Conservation (phyloP, 257 asterid species). For the Plantago ovata region DNA sequence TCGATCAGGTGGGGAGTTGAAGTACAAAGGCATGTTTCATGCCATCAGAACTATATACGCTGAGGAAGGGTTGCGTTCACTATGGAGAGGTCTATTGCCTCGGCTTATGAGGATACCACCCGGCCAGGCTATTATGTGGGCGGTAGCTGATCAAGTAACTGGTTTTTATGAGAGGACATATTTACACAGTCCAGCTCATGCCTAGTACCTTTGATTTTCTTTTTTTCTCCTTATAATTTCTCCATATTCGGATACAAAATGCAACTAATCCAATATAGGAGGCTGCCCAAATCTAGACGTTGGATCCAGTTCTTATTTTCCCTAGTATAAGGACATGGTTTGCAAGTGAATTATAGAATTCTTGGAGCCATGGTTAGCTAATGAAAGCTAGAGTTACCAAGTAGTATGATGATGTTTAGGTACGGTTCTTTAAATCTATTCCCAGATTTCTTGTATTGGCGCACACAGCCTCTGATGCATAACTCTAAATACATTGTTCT, state of each 20-base stretch:
- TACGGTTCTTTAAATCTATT: no score
- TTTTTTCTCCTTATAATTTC: background rate
- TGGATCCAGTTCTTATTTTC: no score
- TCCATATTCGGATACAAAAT: background rate
- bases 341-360: no score
- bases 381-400: no score
- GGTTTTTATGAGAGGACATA: constrained; percentile 81
- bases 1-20: constrained; percentile 63
- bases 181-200: constrained; percentile 32
- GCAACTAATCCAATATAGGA: no score
- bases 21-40: constrained; percentile 86
- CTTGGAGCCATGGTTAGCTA: no score
- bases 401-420: no score
- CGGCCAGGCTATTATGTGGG: constrained; percentile 98
- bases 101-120: constrained; percentile 99
- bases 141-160: constrained; percentile 86
- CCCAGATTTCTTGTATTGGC: no score
- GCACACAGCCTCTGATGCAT: no score
- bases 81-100: constrained; percentile 88
- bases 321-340: no score
- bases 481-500: no score
- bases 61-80: constrained; percentile 79
- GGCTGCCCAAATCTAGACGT: no score
- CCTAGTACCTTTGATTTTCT: constrained; percentile 28
- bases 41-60: constrained; percentile 70